Conservation (phyloP, 2,329 filamentous ascomycete genomes). For the Penicillium psychrosexuale region DNA sequence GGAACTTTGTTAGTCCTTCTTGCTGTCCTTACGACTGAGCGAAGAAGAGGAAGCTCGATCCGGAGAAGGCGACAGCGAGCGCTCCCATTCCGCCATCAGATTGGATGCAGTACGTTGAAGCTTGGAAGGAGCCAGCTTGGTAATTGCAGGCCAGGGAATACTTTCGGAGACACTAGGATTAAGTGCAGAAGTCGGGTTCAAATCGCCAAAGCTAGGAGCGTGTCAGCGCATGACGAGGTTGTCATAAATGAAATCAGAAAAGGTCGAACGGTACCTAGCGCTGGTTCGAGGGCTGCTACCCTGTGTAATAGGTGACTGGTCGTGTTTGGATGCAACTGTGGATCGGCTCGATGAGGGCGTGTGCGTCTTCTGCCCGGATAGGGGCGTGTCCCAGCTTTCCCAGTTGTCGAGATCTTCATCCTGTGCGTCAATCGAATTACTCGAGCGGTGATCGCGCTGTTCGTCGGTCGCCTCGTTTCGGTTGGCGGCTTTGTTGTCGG, state of each 20-base stretch:
- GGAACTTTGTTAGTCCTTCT: slow-evolving; percentile 28
- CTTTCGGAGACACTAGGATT: slow-evolving; percentile 38
- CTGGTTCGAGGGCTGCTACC: slow-evolving; percentile 53
- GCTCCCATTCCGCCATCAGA: slow-evolving; percentile 90
- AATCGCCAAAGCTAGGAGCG: slow-evolving; percentile 38
- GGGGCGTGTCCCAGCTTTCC: slow-evolving; percentile 56
- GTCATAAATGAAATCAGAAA: slow-evolving; percentile 26
- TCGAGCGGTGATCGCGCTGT: slow-evolving; percentile 33
- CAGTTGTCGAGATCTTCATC: slow-evolving; percentile 52
- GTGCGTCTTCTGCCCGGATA: slow-evolving; percentile 35
- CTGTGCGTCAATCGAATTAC: slow-evolving; percentile 18
- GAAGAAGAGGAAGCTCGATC: slow-evolving; percentile 24
- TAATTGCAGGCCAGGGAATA: slow-evolving; percentile 66
- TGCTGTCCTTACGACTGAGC: slow-evolving; percentile 27
- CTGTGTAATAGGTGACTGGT: slow-evolving; percentile 45
- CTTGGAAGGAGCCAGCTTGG: slow-evolving; percentile 69
- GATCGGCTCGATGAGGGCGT: slow-evolving; percentile 49
- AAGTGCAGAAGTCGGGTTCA: slow-evolving; percentile 29
- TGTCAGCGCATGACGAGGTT: slow-evolving; percentile 31
- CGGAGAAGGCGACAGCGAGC: slow-evolving; percentile 59
- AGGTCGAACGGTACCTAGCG: slow-evolving; percentile 47
- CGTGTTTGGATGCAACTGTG: slow-evolving; percentile 49
- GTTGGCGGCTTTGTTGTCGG: slow-evolving; percentile 18
- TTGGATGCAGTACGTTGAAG: slow-evolving; percentile 79
- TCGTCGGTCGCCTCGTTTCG: slow-evolving; percentile 28